These are phyloP conservation scores for Sugiyamaella americana DNA, from an alignment of 805 yeast species.

Conservation along the genomic window DNA sequence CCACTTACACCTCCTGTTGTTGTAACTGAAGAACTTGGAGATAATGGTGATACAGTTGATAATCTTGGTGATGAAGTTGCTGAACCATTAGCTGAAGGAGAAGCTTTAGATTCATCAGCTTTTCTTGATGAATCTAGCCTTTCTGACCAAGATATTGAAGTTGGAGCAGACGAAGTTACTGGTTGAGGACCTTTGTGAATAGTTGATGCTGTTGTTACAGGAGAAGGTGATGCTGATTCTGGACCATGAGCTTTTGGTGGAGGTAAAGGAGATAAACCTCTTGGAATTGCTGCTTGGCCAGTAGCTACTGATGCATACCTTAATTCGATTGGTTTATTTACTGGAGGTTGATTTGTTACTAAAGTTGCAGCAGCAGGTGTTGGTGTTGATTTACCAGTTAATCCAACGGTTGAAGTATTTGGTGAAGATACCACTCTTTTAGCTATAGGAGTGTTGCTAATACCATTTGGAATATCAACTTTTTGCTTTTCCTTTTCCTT, in stretches of 20 bases:
- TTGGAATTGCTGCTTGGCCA: slow-evolving; percentile 25
- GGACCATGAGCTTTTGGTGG: slow-evolving; percentile 12
- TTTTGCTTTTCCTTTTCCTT: no score
- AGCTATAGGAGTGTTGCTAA: slow-evolving; percentile 21
- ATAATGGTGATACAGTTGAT: slow-evolving; percentile 16
- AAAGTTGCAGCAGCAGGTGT: slow-evolving; percentile 12
- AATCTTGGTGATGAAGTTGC: slow-evolving; percentile 18
- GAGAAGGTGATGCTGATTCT: slow-evolving; percentile 1
- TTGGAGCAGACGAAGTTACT: not conserved
- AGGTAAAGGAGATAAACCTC: slow-evolving; percentile 21
- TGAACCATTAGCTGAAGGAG: slow-evolving; percentile 18
- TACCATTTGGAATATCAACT: slow-evolving; percentile 19
- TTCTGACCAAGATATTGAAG: slow-evolving; percentile 24
- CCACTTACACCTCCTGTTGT: slow-evolving; percentile 21
- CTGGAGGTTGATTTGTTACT: slow-evolving; percentile 44
- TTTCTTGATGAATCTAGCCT: slow-evolving; percentile 6
- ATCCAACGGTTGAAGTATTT: not conserved
- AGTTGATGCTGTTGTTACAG: not conserved
- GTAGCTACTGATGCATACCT: slow-evolving; percentile 54
- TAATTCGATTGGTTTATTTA: slow-evolving; percentile 42
- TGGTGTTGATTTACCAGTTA: slow-evolving; percentile 2
- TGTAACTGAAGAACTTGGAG: slow-evolving; percentile 12
- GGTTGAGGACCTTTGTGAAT: not conserved
- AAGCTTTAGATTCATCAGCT: not conserved
- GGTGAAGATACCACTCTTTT: slow-evolving; percentile 13